Base-by-base conservation (phyloP, 768 basidiomycete species). In the Kwoniella bestiolae region DNA sequence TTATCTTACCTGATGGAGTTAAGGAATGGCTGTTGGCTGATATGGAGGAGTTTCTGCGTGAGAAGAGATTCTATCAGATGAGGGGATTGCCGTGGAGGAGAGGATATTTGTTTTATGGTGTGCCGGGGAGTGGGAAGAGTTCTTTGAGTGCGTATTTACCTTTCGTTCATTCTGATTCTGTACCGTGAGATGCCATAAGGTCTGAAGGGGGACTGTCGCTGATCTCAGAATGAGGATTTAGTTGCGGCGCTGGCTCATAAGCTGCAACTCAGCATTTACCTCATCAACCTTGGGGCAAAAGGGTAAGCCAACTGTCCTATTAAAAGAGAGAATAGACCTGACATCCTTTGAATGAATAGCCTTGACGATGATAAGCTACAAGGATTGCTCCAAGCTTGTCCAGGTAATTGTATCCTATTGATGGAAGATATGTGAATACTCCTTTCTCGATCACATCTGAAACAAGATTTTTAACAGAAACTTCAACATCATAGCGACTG, bases 121-220 rank as follows among this genome's bases (percentile, higher is more conserved):
- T 52, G 14, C 70, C 70, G 4, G 70, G 67, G 16, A 60, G 70
- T 47, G 67, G 70, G 14, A 71, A 71, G 51, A 38, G 63, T 8
- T 65, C 53, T 34, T 34, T 72, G 1, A 61, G 71, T 72, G 45
- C 28, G 71, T 66, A 18, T 23, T 16, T 5, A 41, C n/a, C n/a
- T n/a, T n/a, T n/a, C n/a, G n/a, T 34, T 52, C 50, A 16, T 12
- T 51, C 21, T 9, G 5, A 23, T 47, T 16, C 46, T 47, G 46
- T 6, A n/a, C n/a, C n/a, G n/a, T n/a, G n/a, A n/a, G n/a, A n/a
- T n/a, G n/a, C n/a, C n/a, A n/a, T n/a, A n/a, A n/a, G n/a, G n/a
- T n/a, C n/a, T n/a, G n/a, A n/a, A n/a, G n/a, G n/a, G n/a, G n/a
- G n/a, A n/a, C n/a, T n/a, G n/a, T n/a, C n/a, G n/a, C n/a, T n/a